These are phyloP conservation scores for Plasmodium billcollinsi DNA, from an alignment of 169 alveolate genomes.

Conservation along the genomic window DNA sequence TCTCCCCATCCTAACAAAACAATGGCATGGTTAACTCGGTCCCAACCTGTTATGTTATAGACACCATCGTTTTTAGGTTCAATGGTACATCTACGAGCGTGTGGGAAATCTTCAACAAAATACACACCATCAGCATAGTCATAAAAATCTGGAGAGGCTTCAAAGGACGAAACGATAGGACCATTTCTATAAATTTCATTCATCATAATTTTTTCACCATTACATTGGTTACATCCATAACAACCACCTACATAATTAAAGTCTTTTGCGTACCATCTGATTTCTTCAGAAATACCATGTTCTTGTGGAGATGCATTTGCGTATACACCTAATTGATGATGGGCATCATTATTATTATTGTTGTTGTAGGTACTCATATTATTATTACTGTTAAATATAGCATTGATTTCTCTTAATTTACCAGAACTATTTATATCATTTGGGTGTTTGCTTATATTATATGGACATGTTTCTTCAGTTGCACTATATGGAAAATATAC, in stretches of 20 bases:
- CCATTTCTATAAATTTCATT: conserved; percentile 88
- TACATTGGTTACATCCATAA: conserved; percentile 85
- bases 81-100: conserved; percentile 54
- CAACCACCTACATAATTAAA: conserved; percentile 92
- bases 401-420: not conserved
- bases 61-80: conserved; percentile 1
- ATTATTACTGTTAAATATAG: not conserved
- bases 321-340: not conserved
- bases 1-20: conserved; percentile 95
- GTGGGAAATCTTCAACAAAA: conserved; percentile 48
- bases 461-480: conserved; percentile 28
- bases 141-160: conserved; percentile 85
- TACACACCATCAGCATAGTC: conserved; percentile 52
- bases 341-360: not conserved
- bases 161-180: conserved; percentile 90
- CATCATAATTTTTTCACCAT: conserved; percentile 87
- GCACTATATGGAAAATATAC: conserved; percentile 78
- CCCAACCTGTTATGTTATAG: conserved; percentile 87
- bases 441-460: conserved; percentile 18
- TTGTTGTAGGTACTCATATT: not conserved
- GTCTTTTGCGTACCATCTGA: conserved; percentile 79
- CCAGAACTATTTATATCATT: not conserved
- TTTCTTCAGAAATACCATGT: conserved; percentile 4
- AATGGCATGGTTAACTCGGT: conserved; percentile 92
- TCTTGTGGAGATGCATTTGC: not conserved